Conservation (phyloP, 129 eudicot genomes). For the Artemisia argyi region DNA sequence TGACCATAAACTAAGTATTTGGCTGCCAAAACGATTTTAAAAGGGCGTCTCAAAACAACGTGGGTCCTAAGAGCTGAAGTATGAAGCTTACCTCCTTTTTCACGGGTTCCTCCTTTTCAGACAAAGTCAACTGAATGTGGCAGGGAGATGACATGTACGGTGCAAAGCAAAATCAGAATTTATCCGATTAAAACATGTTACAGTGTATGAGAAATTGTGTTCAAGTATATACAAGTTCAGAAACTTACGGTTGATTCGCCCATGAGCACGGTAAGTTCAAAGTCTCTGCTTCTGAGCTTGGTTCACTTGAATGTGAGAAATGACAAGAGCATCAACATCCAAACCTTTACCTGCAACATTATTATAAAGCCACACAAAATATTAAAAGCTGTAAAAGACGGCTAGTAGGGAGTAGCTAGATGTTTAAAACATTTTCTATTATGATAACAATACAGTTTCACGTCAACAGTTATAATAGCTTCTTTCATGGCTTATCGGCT, state of each 20-base stretch:
- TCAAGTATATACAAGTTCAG: not conserved
- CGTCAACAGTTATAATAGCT: no score
- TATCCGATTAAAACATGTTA: not conserved
- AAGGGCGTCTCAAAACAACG: not conserved
- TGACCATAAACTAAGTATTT: no score
- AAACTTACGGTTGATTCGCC: constrained; percentile 38
- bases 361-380: no score
- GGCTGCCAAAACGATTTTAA: no score
- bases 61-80: not conserved
- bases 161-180: constrained; percentile 4
- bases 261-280: constrained; percentile 44
- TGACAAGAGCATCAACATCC: constrained; percentile 43
- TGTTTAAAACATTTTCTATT: no score
- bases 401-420: no score
- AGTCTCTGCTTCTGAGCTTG: constrained; percentile 45
- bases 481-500: no score
- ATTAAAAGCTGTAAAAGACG: no score
- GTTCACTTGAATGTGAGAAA: constrained; percentile 45
- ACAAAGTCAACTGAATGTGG: constrained; percentile 40
- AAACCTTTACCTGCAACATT: constrained; percentile 37
- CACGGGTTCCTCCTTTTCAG: constrained; percentile 42
- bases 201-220: not conserved
- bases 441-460: no score
- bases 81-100: constrained; percentile 32
- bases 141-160: constrained; percentile 45